Conservation (phyloP, 192 early-diverging fungal species). For the Globomyces pollinis-pini region DNA sequence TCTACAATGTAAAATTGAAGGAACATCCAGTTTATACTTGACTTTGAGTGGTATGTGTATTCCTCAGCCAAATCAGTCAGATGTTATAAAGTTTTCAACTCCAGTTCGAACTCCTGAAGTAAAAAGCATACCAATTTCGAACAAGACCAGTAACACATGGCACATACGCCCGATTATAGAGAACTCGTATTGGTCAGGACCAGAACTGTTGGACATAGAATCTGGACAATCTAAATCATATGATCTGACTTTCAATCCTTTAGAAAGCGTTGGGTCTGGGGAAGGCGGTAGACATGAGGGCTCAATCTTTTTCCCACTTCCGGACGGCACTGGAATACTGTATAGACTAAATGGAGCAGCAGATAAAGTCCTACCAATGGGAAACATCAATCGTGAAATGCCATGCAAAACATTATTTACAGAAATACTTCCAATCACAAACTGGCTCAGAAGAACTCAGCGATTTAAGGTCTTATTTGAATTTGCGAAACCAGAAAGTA, state of each 20-base stretch:
- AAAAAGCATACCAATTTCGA: slow-evolving; percentile 42
- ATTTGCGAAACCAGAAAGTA: slow-evolving; percentile 45
- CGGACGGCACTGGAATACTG: slow-evolving; percentile 51
- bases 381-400: slow-evolving; percentile 44
- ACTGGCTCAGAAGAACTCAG: slow-evolving; percentile 52
- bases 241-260: slow-evolving; percentile 45
- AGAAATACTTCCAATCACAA: slow-evolving; percentile 39
- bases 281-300: slow-evolving; percentile 53
- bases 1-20: slow-evolving; percentile 40
- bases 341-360: slow-evolving; percentile 51
- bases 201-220: slow-evolving; percentile 47
- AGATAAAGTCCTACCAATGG: slow-evolving; percentile 44
- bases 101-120: slow-evolving; percentile 46
- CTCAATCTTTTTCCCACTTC: slow-evolving; percentile 53
- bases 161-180: slow-evolving; percentile 53
- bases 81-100: slow-evolving; percentile 45
- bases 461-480: slow-evolving; percentile 44
- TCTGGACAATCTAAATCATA: slow-evolving; percentile 46
- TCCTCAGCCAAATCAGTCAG: slow-evolving; percentile 44
- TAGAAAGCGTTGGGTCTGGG: slow-evolving; percentile 37
- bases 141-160: slow-evolving; percentile 40
- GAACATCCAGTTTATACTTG: slow-evolving; percentile 30
- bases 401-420: slow-evolving; percentile 49
- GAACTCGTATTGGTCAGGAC: slow-evolving; percentile 48
- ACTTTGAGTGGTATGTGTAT: slow-evolving; percentile 54